A percentile compares a stretch with the other conserved stretches of the same genome.
Conservation (phyloP, 2,329 filamentous ascomycete genomes). For the Colletotrichum liaoningense region DNA sequence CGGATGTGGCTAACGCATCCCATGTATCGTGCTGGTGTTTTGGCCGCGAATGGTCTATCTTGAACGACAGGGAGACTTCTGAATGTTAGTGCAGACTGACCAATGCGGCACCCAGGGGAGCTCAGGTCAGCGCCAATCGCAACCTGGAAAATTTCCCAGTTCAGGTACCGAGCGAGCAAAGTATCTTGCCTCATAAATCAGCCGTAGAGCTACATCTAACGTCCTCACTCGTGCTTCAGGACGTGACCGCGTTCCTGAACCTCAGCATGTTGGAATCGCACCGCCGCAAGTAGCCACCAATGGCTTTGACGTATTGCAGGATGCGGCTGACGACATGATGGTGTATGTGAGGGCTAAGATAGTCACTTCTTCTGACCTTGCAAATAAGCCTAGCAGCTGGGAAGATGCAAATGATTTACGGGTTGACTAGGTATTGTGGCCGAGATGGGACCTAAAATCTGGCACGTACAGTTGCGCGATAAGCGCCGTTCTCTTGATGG, state of each 20-base stretch:
- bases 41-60: neutral
- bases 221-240: neutral
- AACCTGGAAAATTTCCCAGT: conserved; percentile 10
- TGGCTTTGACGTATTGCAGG: neutral
- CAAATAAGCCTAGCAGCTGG: neutral
- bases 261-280: neutral
- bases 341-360: neutral
- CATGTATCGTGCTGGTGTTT: neutral
- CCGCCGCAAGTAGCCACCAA: neutral
- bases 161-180: neutral
- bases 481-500: neutral
- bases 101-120: conserved; percentile 10
- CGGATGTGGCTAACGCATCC: conserved; percentile 21
- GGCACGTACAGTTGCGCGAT: neutral
- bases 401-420: neutral
- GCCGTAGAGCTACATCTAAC: neutral
- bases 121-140: neutral
- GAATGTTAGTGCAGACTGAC: conserved; percentile 15
- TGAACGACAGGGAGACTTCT: neutral
- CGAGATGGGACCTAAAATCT: neutral
- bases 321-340: neutral
- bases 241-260: conserved; percentile 6
- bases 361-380: neutral
- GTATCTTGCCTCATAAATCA: neutral
- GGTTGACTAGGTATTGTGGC: neutral